Percentiles rank a stretch among this genome's conserved stretches.
These are phyloP conservation scores for Ogataea paradorogensis DNA, from an alignment of 805 yeast species.

Conservation along the genomic window DNA sequence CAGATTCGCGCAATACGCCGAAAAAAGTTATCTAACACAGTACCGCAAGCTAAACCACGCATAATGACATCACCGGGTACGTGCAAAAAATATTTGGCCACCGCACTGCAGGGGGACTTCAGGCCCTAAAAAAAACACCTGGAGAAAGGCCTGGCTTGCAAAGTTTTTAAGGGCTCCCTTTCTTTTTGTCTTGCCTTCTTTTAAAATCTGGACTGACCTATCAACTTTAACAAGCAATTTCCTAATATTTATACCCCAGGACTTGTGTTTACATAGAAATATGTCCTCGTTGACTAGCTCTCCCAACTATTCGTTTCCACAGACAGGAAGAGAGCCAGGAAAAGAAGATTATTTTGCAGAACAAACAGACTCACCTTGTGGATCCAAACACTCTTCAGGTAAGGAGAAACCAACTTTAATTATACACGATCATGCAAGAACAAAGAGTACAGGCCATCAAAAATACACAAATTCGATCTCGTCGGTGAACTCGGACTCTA, in stretches of 20 bases:
- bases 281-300: conserved; percentile 19
- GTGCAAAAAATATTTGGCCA: background rate
- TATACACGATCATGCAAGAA: background rate
- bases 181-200: conserved; percentile 6
- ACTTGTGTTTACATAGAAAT: conserved; percentile 1
- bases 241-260: background rate
- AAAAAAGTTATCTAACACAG: background rate
- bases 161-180: conserved; percentile 6
- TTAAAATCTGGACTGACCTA: conserved; percentile 7
- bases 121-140: background rate
- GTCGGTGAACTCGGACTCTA: conserved; percentile 21
- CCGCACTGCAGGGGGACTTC: background rate
- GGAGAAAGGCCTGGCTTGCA: conserved; percentile 1
- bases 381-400: background rate
- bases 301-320: conserved; percentile 13
- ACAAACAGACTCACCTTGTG: background rate
- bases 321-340: background rate
- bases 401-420: background rate
- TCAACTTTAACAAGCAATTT: background rate
- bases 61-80: conserved; percentile 3
- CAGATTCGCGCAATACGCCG: conserved; percentile 1
- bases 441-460: conserved; percentile 10
- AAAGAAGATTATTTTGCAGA: conserved; percentile 6
- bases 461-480: conserved; percentile 22
- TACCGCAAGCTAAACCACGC: background rate